Evolutionary conservation across 2,329 filamentous ascomycete species (phyloP).

Genomic region (Ceratocystis smalleyi): DNA sequence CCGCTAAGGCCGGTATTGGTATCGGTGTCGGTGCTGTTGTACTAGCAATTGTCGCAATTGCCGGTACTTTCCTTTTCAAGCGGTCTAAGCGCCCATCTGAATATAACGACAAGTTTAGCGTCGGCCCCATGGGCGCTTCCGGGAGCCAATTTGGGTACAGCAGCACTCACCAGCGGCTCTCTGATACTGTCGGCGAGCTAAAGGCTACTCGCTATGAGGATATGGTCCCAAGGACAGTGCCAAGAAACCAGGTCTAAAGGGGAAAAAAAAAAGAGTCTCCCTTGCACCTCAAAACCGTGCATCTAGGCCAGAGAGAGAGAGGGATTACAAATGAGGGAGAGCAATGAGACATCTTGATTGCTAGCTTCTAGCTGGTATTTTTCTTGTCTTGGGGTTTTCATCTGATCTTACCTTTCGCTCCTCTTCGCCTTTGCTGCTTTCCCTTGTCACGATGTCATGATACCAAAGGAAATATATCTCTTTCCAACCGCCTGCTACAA

Average conservation of each 20-base stretch:
- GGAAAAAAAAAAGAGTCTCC: not conserved
- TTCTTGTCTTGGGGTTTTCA: not conserved
- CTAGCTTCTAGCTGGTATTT: not conserved
- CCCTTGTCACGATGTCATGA: slow-evolving; percentile 14
- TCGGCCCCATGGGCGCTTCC: slow-evolving; percentile 34
- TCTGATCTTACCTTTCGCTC: not conserved
- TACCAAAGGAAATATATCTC: slow-evolving; percentile 8
- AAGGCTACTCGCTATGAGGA: slow-evolving; percentile 42
- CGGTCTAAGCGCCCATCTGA: slow-evolving; percentile 19
- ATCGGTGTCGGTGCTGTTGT: slow-evolving; percentile 23
- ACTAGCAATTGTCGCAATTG: slow-evolving; percentile 25
- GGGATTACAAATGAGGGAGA: not conserved
- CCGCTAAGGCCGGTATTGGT: slow-evolving; percentile 34
- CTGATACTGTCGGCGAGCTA: slow-evolving; percentile 25
- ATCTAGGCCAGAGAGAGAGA: not conserved
- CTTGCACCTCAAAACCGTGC: not conserved
- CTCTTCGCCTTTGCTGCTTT: not conserved
- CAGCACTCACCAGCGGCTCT: slow-evolving; percentile 13
- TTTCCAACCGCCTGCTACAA: not conserved
- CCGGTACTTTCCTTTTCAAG: slow-evolving; percentile 28
- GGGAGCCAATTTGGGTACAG: slow-evolving; percentile 24
- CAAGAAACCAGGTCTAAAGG: slow-evolving; percentile 29
- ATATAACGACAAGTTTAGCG: slow-evolving; percentile 20
- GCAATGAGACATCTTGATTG: not conserved
- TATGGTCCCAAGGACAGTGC: slow-evolving; percentile 37